Evolutionary conservation across 164 flowering plant species (phyloP).

Genomic region (grape (Vitis vinifera)): ASM3070453v1 NC_081817.1:21723001-21723500

Average conservation of each 20-base stretch:
- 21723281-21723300: constrained; percentile 91
- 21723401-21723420: background rate
- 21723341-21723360: constrained; percentile 50
- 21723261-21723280: constrained; percentile 67
- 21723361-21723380: constrained; percentile 67
- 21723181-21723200: background rate
- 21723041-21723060: no score
- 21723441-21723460: no score
- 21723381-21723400: background rate
- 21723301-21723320: constrained; percentile 53
- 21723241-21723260: constrained; percentile 12
- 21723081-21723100: no score
- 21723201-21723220: background rate
- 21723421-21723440: background rate
- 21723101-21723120: no score
- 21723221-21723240: constrained; percentile 1
- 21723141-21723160: no score
- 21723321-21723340: constrained; percentile 71
- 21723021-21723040: no score
- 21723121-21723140: no score
- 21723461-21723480: no score
- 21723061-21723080: no score
- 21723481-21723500: no score
- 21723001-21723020: no score
- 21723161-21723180: background rate